phyloP scores from a whole-genome alignment of 2,329 filamentous ascomycete species.

The Cordyceps tenuipes region DNA sequence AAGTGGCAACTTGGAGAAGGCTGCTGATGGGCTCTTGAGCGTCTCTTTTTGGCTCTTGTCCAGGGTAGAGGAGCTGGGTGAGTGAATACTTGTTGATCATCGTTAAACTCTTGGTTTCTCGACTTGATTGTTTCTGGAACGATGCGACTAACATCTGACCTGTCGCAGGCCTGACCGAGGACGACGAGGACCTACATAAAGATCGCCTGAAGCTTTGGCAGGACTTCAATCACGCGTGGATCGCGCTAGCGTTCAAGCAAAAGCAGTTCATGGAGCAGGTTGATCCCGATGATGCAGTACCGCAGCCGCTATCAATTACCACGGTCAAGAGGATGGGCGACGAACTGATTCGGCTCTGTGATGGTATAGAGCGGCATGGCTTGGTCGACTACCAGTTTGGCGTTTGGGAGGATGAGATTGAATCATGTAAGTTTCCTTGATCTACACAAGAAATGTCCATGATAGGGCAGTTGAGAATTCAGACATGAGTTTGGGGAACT shows the following conservation, averaged over 20 bases:
- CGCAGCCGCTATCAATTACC: slow-evolving; percentile 53
- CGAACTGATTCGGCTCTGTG: slow-evolving; percentile 73
- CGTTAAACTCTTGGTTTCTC: neutral
- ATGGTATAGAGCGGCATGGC: slow-evolving; percentile 82
- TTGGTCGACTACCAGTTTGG: slow-evolving; percentile 96
- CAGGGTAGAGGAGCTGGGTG: slow-evolving; percentile 48
- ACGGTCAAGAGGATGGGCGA: slow-evolving; percentile 71
- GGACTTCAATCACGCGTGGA: slow-evolving; percentile 91
- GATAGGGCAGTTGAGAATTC: neutral
- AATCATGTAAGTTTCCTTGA: slow-evolving; percentile 53
- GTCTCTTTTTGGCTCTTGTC: slow-evolving; percentile 49
- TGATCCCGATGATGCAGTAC: slow-evolving; percentile 46
- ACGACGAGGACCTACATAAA: slow-evolving; percentile 66
- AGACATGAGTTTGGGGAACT: neutral
- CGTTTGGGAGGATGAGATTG: slow-evolving; percentile 89
- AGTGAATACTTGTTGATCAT: slow-evolving; percentile 18
- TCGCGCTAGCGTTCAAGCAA: slow-evolving; percentile 74
- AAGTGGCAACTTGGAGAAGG: slow-evolving; percentile 39
- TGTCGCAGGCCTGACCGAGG: slow-evolving; percentile 65
- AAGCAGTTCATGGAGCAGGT: slow-evolving; percentile 62
- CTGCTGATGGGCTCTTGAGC: slow-evolving; percentile 43
- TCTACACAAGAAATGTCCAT: neutral
- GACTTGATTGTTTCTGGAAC: neutral
- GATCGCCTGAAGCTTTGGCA: slow-evolving; percentile 83
- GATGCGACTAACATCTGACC: neutral